These are phyloP conservation scores for Lagenidium sp. DNA, from an alignment of 352 stramenopile genomes.

Conservation along the genomic window DNA sequence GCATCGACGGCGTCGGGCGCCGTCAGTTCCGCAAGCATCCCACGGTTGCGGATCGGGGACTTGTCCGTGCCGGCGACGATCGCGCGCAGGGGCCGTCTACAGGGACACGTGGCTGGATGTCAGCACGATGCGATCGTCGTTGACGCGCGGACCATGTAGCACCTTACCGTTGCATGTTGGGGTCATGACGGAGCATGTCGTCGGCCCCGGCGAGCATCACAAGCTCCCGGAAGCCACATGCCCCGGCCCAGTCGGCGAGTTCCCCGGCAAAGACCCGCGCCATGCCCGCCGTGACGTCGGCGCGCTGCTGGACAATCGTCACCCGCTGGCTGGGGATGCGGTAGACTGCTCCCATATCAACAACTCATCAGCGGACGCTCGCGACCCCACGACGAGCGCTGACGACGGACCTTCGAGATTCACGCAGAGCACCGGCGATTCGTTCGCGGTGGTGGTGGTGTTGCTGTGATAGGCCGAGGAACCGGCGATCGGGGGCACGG, in stretches of 20 bases:
- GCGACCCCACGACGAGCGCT: too few species aligned
- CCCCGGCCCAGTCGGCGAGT: conserved; percentile 40
- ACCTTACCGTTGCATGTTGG: conserved; percentile 55
- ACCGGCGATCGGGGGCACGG: conserved; percentile 52
- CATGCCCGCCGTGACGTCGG: conserved; percentile 34
- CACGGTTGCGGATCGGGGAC: conserved; percentile 1
- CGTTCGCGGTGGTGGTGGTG: conserved; percentile 37
- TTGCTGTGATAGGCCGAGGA: conserved; percentile 1
- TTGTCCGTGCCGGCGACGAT: conserved; percentile 19
- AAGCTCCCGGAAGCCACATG: conserved; percentile 32
- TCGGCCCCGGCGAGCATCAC: conserved; percentile 56
- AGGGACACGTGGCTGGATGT: neutral
- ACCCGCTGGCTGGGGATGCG: conserved; percentile 48
- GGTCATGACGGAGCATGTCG: conserved; percentile 75
- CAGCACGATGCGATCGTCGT: neutral
- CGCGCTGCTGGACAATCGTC: conserved; percentile 72
- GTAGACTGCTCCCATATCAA: conserved; percentile 43
- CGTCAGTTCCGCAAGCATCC: conserved; percentile 14
- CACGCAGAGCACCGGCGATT: conserved; percentile 38
- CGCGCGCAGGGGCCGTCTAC: conserved; percentile 35
- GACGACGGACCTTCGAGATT: conserved; percentile 57
- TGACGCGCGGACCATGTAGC: neutral
- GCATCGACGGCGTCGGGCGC: neutral
- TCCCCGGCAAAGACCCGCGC: conserved; percentile 37
- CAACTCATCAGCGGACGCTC: too few species aligned